These are phyloP conservation scores for Paulinella micropora DNA, from an alignment of 78 protist species.

Conservation along the genomic window DNA sequence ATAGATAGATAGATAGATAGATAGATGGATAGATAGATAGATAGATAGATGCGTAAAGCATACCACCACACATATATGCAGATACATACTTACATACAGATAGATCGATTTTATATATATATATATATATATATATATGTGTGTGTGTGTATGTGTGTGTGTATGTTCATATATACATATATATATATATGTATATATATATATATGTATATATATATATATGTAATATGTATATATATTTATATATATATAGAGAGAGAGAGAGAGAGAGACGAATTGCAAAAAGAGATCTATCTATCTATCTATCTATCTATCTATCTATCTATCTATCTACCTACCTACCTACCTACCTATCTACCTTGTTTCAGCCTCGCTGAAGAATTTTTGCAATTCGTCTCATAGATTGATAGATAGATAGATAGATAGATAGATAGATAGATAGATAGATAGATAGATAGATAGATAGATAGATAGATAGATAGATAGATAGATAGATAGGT, in stretches of 20 bases:
- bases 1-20: no score
- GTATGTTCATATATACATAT: not conserved
- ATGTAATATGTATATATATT: not conserved
- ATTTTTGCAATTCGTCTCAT: not conserved
- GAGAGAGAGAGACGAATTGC: not conserved
- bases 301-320: no score
- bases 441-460: not conserved
- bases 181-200: not conserved
- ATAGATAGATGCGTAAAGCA: no score
- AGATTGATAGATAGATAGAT: not conserved
- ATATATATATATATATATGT: not conserved
- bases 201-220: not conserved
- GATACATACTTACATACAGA: not conserved
- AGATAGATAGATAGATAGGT: not conserved
- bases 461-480: not conserved
- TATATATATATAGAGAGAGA: not conserved
- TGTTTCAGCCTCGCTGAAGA: not conserved
- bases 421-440: not conserved
- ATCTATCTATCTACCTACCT: no score
- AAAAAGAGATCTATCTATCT: no score
- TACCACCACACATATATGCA: not conserved
- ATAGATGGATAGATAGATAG: no score
- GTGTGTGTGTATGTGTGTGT: not conserved
- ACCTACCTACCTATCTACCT: not conserved
- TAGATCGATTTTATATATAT: not conserved